Percentiles rank a stretch among this genome's conserved stretches.
Evolutionary conservation across 352 stramenopile genomes (phyloP).

Genomic region (Globisporangium rhizosaccharum): DNA sequence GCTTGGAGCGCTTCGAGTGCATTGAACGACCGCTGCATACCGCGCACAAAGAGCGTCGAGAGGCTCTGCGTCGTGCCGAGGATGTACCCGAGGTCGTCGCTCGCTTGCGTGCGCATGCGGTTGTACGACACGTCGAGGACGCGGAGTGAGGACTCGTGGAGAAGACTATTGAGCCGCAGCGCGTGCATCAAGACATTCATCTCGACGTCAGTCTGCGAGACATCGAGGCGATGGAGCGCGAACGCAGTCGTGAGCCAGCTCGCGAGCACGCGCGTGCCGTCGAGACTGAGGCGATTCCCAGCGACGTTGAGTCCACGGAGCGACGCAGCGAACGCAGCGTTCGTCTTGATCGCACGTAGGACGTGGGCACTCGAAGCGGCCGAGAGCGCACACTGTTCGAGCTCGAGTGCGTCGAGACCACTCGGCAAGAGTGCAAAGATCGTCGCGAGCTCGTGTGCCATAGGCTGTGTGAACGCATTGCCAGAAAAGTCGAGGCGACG

Average conservation of each 20-base stretch:
- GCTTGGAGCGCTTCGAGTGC: conserved; percentile 5
- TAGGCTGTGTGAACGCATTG: conserved; percentile 47
- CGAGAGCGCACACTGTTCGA: conserved; percentile 44
- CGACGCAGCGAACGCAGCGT: conserved; percentile 34
- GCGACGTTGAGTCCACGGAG: conserved; percentile 60
- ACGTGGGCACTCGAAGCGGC: conserved; percentile 29
- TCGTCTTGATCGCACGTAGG: conserved; percentile 38
- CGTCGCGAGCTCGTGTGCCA: conserved; percentile 40
- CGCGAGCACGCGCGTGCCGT: conserved; percentile 38
- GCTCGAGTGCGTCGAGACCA: conserved; percentile 49
- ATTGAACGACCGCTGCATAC: conserved; percentile 37
- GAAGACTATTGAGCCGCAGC: conserved; percentile 57
- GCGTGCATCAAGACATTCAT: conserved; percentile 47
- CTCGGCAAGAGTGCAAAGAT: conserved; percentile 40
- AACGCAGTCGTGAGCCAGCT: conserved; percentile 55
- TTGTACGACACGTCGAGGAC: conserved; percentile 71
- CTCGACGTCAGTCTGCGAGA: conserved; percentile 54
- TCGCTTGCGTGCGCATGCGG: conserved; percentile 43
- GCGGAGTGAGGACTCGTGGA: conserved; percentile 57
- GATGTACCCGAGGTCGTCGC: conserved; percentile 48
- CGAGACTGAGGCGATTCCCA: conserved; percentile 40
- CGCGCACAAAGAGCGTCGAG: conserved; percentile 50
- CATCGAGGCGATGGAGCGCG: conserved; percentile 46
- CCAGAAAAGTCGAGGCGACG: conserved; percentile 58
- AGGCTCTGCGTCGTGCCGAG: conserved; percentile 60